These are phyloP conservation scores for Dothiorella sarmentorum DNA, from an alignment of 2,329 filamentous ascomycete genomes.

Conservation along the genomic window DNA sequence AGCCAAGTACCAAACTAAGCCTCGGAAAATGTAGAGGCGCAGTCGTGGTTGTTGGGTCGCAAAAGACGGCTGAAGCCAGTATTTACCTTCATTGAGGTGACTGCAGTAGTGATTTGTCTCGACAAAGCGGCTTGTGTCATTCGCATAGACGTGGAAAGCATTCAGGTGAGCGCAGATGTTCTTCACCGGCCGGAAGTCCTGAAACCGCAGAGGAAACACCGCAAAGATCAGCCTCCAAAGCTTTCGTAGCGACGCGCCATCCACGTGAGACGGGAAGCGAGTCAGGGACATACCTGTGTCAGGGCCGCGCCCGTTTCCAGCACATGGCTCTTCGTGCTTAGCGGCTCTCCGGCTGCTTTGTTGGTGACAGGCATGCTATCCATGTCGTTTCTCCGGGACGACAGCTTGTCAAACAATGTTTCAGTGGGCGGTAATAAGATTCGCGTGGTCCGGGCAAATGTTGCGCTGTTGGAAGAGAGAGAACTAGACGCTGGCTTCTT, in stretches of 20 bases:
- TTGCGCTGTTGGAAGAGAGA: neutral
- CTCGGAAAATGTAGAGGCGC: too few relatives aligned
- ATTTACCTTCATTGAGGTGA: constrained; percentile 62
- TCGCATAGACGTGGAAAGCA: constrained; percentile 81
- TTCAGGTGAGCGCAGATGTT: constrained; percentile 79
- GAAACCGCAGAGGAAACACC: neutral
- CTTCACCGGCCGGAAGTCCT: constrained; percentile 69
- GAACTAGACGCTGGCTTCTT: neutral
- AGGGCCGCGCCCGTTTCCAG: constrained; percentile 60
- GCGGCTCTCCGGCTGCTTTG: constrained; percentile 47
- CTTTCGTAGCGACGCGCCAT: neutral
- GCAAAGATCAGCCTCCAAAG: neutral
- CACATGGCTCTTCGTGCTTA: constrained; percentile 54
- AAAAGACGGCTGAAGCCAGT: neutral
- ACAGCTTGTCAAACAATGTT: neutral
- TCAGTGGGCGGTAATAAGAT: too few relatives aligned
- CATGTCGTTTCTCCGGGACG: neutral
- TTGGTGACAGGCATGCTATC: constrained; percentile 39
- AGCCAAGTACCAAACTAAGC: neutral
- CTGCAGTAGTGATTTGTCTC: constrained; percentile 85
- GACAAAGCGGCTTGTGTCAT: constrained; percentile 64
- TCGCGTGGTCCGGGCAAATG: too few relatives aligned
- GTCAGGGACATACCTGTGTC: constrained; percentile 47
- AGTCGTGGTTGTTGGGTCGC: neutral
- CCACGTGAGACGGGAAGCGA: constrained; percentile 4